Conservation (phyloP, 768 basidiomycete genomes). For the Obba rivulosa region DNA sequence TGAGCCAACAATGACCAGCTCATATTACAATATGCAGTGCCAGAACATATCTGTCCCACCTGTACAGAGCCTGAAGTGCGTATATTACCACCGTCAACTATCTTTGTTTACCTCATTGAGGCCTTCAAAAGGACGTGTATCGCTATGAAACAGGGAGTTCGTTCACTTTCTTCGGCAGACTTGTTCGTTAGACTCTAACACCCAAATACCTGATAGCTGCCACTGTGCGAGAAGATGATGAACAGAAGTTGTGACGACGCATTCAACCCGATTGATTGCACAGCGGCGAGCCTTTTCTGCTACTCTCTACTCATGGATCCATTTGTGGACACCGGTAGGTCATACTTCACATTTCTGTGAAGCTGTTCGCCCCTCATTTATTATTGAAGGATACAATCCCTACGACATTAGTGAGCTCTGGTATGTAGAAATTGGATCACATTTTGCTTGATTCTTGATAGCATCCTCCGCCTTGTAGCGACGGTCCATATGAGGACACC, state of each 20-base stretch:
- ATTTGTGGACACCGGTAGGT: conserved; percentile 26
- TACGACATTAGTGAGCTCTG: conserved; percentile 68
- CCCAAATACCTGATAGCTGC: conserved; percentile 24
- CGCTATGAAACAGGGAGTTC: conserved; percentile 39
- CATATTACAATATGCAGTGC: conserved; percentile 49
- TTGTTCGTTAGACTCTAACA: not conserved
- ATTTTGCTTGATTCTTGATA: not conserved
- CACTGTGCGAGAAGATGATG: conserved; percentile 37
- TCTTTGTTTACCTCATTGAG: not conserved
- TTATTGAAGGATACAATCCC: conserved; percentile 36
- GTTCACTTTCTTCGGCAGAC: conserved; percentile 4
- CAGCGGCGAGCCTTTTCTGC: conserved; percentile 37
- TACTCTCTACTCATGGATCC: conserved; percentile 17
- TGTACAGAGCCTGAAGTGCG: conserved; percentile 39
- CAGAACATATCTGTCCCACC: conserved; percentile 40
- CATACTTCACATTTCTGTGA: not conserved
- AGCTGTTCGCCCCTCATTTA: not conserved
- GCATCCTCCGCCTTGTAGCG: conserved; percentile 10
- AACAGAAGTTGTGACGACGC: conserved; percentile 35
- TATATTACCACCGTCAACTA: not conserved
- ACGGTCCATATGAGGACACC: conserved; percentile 34
- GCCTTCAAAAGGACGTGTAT: conserved; percentile 29
- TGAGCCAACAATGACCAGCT: conserved; percentile 27
- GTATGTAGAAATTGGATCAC: not conserved
- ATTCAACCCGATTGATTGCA: conserved; percentile 38